phyloP scores from a whole-genome alignment of 495 filamentous ascomycete species.

The Xylaria grammica region DNA sequence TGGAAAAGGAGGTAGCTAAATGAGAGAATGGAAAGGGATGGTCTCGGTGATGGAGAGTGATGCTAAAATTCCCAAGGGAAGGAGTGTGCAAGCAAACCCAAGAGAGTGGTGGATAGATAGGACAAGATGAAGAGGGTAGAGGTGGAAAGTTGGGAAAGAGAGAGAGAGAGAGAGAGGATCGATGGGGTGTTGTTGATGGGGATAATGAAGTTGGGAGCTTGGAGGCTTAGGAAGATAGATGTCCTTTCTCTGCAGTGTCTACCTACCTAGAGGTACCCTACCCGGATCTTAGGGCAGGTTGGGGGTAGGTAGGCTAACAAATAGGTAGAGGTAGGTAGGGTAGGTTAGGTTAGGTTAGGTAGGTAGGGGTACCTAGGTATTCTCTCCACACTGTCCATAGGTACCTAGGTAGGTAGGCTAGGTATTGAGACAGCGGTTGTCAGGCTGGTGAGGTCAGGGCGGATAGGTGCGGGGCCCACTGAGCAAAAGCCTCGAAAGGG shows the following conservation, averaged over 20 bases:
- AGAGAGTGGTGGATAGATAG: conserved; percentile 35
- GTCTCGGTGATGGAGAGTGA: conserved; percentile 19
- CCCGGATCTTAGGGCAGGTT: too few relatives aligned
- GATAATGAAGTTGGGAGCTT: conserved; percentile 28
- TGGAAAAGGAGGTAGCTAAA: conserved; percentile 50
- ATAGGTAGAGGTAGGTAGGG: conserved; percentile 26
- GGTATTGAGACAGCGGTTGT: conserved; percentile 12
- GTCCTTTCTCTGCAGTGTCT: conserved; percentile 2
- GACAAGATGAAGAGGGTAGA: conserved; percentile 31
- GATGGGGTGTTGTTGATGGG: conserved; percentile 27
- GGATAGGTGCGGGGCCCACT: conserved; percentile 23
- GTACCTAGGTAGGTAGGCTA: conserved; percentile 11
- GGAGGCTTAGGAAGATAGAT: conserved; percentile 38
- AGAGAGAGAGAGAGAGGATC: conserved; percentile 38
- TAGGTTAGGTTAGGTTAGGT: conserved; percentile 36
- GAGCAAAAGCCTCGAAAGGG: too few relatives aligned
- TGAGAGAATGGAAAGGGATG: conserved; percentile 49
- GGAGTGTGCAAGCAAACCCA: conserved; percentile 35
- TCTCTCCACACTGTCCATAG: conserved; percentile 17
- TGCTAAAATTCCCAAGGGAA: conserved; percentile 33
- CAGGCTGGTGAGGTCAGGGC: conserved; percentile 25
- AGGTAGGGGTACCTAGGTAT: not conserved
- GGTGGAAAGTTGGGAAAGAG: conserved; percentile 40
- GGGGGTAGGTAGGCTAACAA: too few relatives aligned
- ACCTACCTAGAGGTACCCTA: too few relatives aligned